phyloP scores from a whole-genome alignment of 1,284 basidiomycete genomes.

The Ceratobasidium sp. region DNA sequence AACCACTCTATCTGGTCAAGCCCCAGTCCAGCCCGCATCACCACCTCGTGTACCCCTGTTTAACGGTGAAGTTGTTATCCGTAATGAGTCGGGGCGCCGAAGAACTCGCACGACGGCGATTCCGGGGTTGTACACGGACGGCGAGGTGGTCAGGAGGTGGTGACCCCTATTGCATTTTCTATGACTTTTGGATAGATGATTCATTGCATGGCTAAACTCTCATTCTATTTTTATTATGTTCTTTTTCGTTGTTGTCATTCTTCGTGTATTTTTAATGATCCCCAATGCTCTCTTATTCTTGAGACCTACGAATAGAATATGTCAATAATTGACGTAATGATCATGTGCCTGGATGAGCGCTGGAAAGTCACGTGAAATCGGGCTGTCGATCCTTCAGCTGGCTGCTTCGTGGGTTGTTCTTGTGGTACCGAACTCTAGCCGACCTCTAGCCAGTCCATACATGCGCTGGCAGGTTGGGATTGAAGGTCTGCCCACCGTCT shows the following conservation, averaged over 20 bases:
- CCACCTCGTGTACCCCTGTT: background rate
- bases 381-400: too few relatives aligned
- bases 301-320: background rate
- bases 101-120: constrained; percentile 27
- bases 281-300: background rate
- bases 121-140: constrained; percentile 28
- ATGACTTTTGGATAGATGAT: background rate
- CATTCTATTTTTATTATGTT: constrained; percentile 29
- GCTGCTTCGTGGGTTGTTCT: too few relatives aligned
- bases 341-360: too few relatives aligned
- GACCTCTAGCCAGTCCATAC: too few relatives aligned
- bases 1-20: background rate
- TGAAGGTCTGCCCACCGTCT: too few relatives aligned
- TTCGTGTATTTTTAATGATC: constrained; percentile 23
- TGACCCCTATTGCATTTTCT: background rate
- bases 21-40: background rate
- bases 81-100: constrained; percentile 26
- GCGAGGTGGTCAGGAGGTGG: constrained; percentile 14
- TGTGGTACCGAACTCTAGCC: too few relatives aligned
- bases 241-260: background rate
- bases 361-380: too few relatives aligned
- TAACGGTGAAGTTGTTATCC: constrained; percentile 31
- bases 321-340: background rate
- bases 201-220: background rate
- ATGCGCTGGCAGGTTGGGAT: too few relatives aligned